Evolutionary conservation across 2,329 filamentous ascomycete genomes (phyloP).

Genomic region (Leptographium flavum): DNA sequence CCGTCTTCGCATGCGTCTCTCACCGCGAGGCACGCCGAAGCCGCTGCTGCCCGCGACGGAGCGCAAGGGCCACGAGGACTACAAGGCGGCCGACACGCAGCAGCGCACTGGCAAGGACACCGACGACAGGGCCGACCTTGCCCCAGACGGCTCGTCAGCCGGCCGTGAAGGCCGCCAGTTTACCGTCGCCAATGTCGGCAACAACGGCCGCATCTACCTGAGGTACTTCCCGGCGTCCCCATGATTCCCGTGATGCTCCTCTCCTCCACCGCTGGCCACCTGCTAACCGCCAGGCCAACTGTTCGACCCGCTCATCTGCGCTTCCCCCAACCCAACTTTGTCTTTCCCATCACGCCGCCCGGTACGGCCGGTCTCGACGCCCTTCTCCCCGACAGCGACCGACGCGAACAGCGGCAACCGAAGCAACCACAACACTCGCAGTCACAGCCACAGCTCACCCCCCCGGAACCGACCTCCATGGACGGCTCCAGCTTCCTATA

Average conservation of each 20-base stretch:
- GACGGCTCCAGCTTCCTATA: slow-evolving; percentile 11
- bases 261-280: too few relatives aligned
- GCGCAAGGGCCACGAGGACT: slow-evolving; percentile 28
- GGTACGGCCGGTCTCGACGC: slow-evolving; percentile 42
- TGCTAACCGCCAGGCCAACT: slow-evolving; percentile 34
- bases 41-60: slow-evolving; percentile 32
- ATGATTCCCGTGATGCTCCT: too few relatives aligned
- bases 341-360: slow-evolving; percentile 46
- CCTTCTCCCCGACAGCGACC: slow-evolving; percentile 19
- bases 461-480: neutral
- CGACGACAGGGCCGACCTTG: slow-evolving; percentile 37
- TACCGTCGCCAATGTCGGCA: slow-evolving; percentile 67
- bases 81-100: slow-evolving; percentile 16
- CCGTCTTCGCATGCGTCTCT: slow-evolving; percentile 16
- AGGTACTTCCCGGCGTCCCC: too few relatives aligned
- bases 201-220: slow-evolving; percentile 70
- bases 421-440: neutral
- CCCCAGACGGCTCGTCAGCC: slow-evolving; percentile 45
- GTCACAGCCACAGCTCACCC: neutral
- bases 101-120: too few relatives aligned
- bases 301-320: slow-evolving; percentile 46
- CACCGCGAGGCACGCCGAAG: slow-evolving; percentile 16
- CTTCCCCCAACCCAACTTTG: slow-evolving; percentile 45
- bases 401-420: slow-evolving; percentile 11
- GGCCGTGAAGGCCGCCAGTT: slow-evolving; percentile 58